Conservation (phyloP, 2,329 filamentous ascomycete species). For the Fusarium incarnatum region DNA sequence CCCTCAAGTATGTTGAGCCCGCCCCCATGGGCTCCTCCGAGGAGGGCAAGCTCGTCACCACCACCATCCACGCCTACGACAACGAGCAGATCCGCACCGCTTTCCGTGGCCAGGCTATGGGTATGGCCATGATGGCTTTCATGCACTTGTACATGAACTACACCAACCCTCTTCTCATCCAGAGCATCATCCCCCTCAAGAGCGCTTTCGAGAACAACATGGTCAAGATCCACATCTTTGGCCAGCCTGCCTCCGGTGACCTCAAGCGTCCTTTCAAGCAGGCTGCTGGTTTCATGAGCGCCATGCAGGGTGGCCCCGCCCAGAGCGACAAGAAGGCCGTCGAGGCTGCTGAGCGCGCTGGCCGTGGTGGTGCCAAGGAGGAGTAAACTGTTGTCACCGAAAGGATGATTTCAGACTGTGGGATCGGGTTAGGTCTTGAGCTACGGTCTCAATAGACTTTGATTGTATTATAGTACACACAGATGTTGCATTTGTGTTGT, state of each 20-base stretch:
- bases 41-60: conserved; percentile 95
- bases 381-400: conserved; percentile 61
- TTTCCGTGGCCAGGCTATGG: conserved; percentile 94
- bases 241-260: conserved; percentile 86
- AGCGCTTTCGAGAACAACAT: conserved; percentile 94
- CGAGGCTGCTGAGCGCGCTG: conserved; percentile 81
- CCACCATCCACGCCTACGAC: conserved; percentile 96
- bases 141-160: conserved; percentile 99
- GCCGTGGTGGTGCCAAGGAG: conserved; percentile 77
- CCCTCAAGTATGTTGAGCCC: conserved; percentile 98
- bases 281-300: conserved; percentile 82
- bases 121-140: conserved; percentile 95
- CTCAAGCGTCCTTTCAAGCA: conserved; percentile 97
- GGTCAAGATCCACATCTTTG: conserved; percentile 94
- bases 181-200: conserved; percentile 98
- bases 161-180: conserved; percentile 98
- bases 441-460: conserved; percentile 23
- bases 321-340: conserved; percentile 95
- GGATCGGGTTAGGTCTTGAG: conserved; percentile 11
- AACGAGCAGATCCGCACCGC: conserved; percentile 83
- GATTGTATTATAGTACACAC: conserved; percentile 37
- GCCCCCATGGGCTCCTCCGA: conserved; percentile 92
- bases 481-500: conserved; percentile 17
- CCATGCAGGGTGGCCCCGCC: conserved; percentile 76
- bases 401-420: conserved; percentile 14